These are phyloP conservation scores for Cyberlindnera galapagoensis DNA, from an alignment of 805 yeast species.

Conservation along the genomic window DNA sequence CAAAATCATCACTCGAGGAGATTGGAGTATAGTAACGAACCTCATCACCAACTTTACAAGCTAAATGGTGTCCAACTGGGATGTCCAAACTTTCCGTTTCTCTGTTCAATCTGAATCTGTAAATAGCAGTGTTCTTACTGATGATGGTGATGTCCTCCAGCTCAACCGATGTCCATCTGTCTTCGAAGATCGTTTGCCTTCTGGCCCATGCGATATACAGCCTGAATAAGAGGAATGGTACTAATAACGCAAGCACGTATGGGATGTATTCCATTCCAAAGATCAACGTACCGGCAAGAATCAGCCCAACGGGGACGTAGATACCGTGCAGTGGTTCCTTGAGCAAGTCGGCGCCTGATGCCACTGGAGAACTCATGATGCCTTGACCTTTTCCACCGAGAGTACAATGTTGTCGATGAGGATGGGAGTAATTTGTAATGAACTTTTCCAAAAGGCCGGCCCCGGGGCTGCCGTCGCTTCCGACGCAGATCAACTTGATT, in stretches of 20 bases:
- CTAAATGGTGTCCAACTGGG: slow-evolving; percentile 74
- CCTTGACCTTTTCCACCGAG: no score
- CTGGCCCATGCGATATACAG: slow-evolving; percentile 29
- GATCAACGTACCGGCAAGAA: slow-evolving; percentile 53
- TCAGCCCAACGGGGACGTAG: slow-evolving; percentile 58
- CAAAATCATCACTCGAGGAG: slow-evolving; percentile 60
- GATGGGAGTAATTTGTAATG: not conserved
- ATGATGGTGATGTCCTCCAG: slow-evolving; percentile 68
- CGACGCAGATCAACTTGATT: no score
- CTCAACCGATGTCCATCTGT: slow-evolving; percentile 60
- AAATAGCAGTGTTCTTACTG: slow-evolving; percentile 64
- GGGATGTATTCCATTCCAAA: slow-evolving; percentile 36
- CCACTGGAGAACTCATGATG: no score
- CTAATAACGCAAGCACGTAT: slow-evolving; percentile 30
- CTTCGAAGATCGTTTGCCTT: slow-evolving; percentile 39
- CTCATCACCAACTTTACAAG: slow-evolving; percentile 40
- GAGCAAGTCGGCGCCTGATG: no score
- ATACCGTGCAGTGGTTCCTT: slow-evolving; percentile 73
- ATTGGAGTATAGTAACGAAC: slow-evolving; percentile 74
- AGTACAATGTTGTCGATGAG: not conserved
- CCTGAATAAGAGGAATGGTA: slow-evolving; percentile 33
- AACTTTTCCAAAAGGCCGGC: not conserved
- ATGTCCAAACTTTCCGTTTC: slow-evolving; percentile 56
- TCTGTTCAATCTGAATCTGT: slow-evolving; percentile 59
- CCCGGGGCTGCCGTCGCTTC: not conserved